These are phyloP conservation scores for Lagenidium giganteum DNA, from an alignment of 352 stramenopile species.

Conservation along the genomic window DNA sequence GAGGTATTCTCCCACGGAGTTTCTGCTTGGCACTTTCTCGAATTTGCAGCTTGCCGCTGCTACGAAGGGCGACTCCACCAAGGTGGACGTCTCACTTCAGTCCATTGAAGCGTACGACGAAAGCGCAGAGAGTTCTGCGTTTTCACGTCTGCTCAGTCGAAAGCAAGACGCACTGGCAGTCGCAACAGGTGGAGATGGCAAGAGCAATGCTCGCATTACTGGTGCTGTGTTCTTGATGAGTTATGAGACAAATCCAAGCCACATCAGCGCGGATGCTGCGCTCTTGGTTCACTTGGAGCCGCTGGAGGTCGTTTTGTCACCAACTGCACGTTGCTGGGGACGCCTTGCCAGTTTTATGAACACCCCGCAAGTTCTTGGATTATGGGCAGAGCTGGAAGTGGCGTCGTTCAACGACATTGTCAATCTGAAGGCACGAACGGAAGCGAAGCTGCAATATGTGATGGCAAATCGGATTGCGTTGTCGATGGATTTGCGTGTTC, in stretches of 20 bases:
- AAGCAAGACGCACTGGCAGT: constrained; percentile 39
- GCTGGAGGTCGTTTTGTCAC: constrained; percentile 82
- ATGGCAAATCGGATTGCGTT: constrained; percentile 84
- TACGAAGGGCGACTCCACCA: constrained; percentile 57
- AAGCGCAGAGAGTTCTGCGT: constrained; percentile 77
- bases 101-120: constrained; percentile 85
- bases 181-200: constrained; percentile 31
- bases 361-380: constrained; percentile 65
- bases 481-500: constrained; percentile 76
- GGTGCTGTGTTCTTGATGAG: constrained; percentile 79
- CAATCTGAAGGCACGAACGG: constrained; percentile 82
- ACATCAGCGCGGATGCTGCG: constrained; percentile 59
- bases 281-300: constrained; percentile 84
- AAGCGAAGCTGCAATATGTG: constrained; percentile 86
- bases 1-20: constrained; percentile 71
- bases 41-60: constrained; percentile 73
- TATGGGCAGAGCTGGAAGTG: constrained; percentile 86
- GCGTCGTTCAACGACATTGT: constrained; percentile 88
- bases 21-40: constrained; percentile 72
- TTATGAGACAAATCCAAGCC: constrained; percentile 71
- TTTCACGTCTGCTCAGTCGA: constrained; percentile 71
- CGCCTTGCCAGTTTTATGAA: constrained; percentile 69
- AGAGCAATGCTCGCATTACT: constrained; percentile 55
- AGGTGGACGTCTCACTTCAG: constrained; percentile 82
- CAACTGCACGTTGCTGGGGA: constrained; percentile 79